Base-by-base conservation (phyloP, 2,329 filamentous ascomycete species). In the Penicillium sumatraense region DNA sequence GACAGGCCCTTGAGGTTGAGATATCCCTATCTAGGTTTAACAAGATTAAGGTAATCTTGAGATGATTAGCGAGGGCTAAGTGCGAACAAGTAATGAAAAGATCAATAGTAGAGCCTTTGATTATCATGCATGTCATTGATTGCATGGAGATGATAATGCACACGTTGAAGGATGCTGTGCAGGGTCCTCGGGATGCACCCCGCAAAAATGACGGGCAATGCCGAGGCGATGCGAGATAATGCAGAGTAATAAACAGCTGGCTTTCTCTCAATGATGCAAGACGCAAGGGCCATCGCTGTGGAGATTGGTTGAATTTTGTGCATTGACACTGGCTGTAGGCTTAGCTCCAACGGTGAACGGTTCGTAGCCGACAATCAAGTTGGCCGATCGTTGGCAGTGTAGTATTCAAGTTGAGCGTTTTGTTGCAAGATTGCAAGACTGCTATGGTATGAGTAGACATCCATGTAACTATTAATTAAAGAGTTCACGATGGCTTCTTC, bases 191-290 rank as follows among this genome's bases (percentile, higher is more conserved):
- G 14, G 23, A 38, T 45, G 59, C 42, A 48, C n/a, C 51, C 56
- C 61, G 58, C 56, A 64, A 29, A 56, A 41, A 24, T 24, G 6
- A 41, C 27, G 14, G 52, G 27, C 14, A 49, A 52, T 27, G 18
- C 42, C 42, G 27, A 16, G 41, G 50, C 14, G 38, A 52, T 60
- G 60, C 62, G 48, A 62, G 62, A 63, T 60, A 54, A 59, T 58
- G 59, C 57, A 52, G 29, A 38, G 42, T 10, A 9, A 47, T 18
- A 63, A 53, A 47, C 50, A 41, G 29, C 55, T 47, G 29, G 14
- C 8, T 24, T 31, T 33, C 46, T 31, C 29, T 38, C 35, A 27
- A 5, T 23, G 38, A 33, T 55, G 46, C 49, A 46, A 33, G 27
- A 56, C 49, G 55, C 41, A 64, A 65, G 59, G 62, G 41, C 38